Base-by-base conservation (phyloP, 305 asterid species). In the Lippia alba region DNA sequence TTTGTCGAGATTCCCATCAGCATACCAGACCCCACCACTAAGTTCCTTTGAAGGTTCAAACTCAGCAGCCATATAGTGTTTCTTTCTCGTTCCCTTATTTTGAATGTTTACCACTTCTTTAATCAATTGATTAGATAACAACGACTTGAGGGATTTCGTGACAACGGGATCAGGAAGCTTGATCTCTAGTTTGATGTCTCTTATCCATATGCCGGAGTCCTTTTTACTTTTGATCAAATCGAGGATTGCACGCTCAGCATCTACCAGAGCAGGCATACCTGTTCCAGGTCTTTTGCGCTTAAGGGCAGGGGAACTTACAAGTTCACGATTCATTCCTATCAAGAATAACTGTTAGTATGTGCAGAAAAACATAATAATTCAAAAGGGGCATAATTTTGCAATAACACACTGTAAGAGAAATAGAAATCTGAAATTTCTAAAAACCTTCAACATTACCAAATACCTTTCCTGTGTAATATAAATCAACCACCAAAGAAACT, bases 41-140 rank as follows among this genome's bases (percentile, higher is more conserved):
- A 86, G 64, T 73, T 86, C 95, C 67, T 80, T 80, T 4, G 90
- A 86, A 15, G 93, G 91, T 68, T 90, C 88, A 19, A 80, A 83
- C 69, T 88, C 92, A 2, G 40, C 76, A 3, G 83, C 89, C 79
- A 90, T 82, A 85, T 80, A 88, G 80, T 51, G 78, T 57, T 79
- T 80, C 34, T 62, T 79, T 1, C 74, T 80, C 34, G 59, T 79
- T 1, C 74, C 77, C 80, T 83, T 90, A 54, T 77, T 79, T 56
- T 84, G 81, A 53, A 85, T 72, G 84, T 85, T 86, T 6, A 56
- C 69, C n/a, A 90, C 90, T 58, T 74, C 85, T 71, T 86, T 90
- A 39, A 86, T 85, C 77, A 85, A 61, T 0, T 71, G 77, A 49
- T 77, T 78, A 1, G 50, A 33, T 34, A 70, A 0, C 62, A 90